Evolutionary conservation across 768 basidiomycete genomes (phyloP), one percentile per base, ranked within the genome.

Genomic region (Panaeolus cyanescens): DNA sequence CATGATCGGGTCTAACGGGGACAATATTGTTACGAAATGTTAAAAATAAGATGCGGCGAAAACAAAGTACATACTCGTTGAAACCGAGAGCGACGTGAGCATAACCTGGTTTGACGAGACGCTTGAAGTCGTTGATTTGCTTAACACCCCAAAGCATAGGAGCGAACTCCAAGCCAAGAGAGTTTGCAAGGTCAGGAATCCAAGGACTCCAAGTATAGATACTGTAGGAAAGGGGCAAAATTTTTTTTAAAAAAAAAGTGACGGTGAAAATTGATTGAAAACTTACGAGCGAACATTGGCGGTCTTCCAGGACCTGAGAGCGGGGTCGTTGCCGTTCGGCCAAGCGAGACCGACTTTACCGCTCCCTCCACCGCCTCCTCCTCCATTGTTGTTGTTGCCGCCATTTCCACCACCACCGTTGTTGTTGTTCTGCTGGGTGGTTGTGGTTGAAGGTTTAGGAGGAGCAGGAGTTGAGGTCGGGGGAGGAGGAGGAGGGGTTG

Each of bases 121-220:
- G 70, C 59, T 77, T 65, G 71, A 90, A 90, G 15, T 82, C 77
- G 6, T 57, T 62, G 25, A 80, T 69, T 58, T 90, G 80, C 30
- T 81, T 78, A 6, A 70, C 65, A 62, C 89, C 87, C 91, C 91
- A 94, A 1, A 92, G 72, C 89, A 90, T 90, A 20, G 89, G 82
- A 33, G 83, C 77, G 64, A 76, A 85, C 9, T 81, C 72, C 36
- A 88, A 70, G n/a, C 86, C 88, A 56, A 82, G 72, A 5, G 69
- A 32, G 13, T 77, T 73, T 1, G 79, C 75, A 0, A 67, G 64
- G n/a, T 64, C 58, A 20, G 88, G 83, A 54, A 75, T 74, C 63
- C 69, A 74, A 10, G 88, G 81, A 34, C 80, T 78, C 94, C 94
- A 96, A 32, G 80, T 84, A 74, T 92, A 92, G 36, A 88, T 54